Conservation (phyloP, 2,329 filamentous ascomycete species). For the Rosellinia necatrix region DNA sequence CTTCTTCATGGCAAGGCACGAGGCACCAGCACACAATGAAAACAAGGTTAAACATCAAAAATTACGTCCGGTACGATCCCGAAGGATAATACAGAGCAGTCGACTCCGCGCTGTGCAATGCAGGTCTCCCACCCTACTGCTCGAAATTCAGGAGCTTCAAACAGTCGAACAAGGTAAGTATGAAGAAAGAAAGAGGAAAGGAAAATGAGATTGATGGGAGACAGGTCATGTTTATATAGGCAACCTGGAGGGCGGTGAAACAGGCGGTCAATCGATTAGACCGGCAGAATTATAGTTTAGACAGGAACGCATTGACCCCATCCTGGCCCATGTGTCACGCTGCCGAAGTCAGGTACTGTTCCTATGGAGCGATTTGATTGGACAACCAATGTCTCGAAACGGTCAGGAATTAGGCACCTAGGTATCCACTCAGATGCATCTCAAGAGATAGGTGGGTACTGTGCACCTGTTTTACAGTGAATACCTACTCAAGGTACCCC, state of each 20-base stretch:
- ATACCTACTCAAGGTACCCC: background rate
- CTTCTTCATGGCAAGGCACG: constrained; percentile 52
- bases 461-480: background rate
- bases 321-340: too few species aligned
- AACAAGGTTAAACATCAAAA: constrained; percentile 49
- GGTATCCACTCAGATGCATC: background rate
- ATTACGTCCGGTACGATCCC: constrained; percentile 56
- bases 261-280: constrained; percentile 12
- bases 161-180: constrained; percentile 56
- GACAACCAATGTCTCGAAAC: background rate
- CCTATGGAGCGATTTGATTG: background rate
- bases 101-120: constrained; percentile 59
- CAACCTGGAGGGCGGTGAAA: constrained; percentile 17
- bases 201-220: constrained; percentile 22
- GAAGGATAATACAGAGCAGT: constrained; percentile 56
- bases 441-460: background rate
- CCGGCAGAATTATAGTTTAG: constrained; percentile 24
- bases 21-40: constrained; percentile 51
- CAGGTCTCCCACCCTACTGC: constrained; percentile 52
- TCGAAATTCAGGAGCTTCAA: constrained; percentile 50
- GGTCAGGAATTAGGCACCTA: background rate
- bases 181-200: constrained; percentile 48
- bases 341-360: too few species aligned
- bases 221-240: constrained; percentile 32
- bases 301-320: background rate